A percentile compares a stretch with the other conserved stretches of the same genome.
Conservation (phyloP, 2,329 filamentous ascomycete species). For the Phialophora chinensis region DNA sequence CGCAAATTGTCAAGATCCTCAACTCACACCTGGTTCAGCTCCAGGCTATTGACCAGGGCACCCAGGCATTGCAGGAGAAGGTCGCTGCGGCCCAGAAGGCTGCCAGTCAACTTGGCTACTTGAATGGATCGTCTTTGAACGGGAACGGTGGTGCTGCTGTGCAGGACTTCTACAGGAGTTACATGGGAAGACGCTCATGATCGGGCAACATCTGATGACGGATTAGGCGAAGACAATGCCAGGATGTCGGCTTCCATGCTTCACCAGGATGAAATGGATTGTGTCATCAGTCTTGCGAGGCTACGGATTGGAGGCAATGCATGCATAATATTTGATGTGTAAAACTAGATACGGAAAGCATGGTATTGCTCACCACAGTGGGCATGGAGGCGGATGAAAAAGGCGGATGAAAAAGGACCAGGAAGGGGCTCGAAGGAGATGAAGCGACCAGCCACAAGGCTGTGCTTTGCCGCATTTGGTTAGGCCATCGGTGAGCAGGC, state of each 20-base stretch:
- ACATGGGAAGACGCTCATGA: slow-evolving; percentile 66
- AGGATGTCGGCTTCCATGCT: neutral
- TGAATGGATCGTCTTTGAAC: slow-evolving; percentile 45
- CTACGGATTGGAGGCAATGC: neutral
- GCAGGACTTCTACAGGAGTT: slow-evolving; percentile 90
- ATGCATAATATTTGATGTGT: neutral
- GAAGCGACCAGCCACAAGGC: neutral
- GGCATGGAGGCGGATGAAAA: neutral
- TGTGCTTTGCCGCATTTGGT: neutral
- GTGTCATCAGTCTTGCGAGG: neutral
- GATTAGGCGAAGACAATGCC: neutral
- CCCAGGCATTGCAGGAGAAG: slow-evolving; percentile 79
- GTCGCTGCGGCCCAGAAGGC: slow-evolving; percentile 82
- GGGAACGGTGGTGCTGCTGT: slow-evolving; percentile 70
- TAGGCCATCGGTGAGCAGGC: slow-evolving; percentile 10
- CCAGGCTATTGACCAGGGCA: slow-evolving; percentile 89
- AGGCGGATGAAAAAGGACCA: neutral
- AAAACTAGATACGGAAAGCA: neutral
- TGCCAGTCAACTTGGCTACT: slow-evolving; percentile 47
- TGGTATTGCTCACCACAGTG: neutral
- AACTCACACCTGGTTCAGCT: slow-evolving; percentile 91
- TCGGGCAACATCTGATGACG: neutral
- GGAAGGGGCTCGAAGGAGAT: too few relatives aligned
- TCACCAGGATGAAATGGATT: neutral
- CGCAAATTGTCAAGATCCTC: slow-evolving; percentile 92